Base-by-base conservation (phyloP, 2,329 filamentous ascomycete genomes). In the Stagonosporopsis vannaccii region DNA sequence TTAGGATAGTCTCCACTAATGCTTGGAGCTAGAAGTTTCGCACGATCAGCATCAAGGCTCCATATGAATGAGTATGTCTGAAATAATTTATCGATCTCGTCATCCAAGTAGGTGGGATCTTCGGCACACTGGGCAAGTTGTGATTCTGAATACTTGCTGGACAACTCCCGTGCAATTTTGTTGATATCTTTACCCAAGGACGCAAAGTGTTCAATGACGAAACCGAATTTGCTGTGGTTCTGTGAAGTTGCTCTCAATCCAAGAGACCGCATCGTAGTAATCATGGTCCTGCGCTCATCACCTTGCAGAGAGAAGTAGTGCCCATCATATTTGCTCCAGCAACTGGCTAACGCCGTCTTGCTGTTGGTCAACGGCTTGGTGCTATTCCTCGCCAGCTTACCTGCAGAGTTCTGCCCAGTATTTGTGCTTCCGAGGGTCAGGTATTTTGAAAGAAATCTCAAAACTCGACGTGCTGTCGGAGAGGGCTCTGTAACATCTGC, bases 31-130 rank as follows among this genome's bases (percentile, higher is more conserved):
- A 56, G 25, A 26, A 51, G 42, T 25, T 47, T 40, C n/a, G 30
- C 22, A 2, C 53, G 53, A 28, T 56, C 48, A 13, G 47, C 42
- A 26, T 51, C 53, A 5, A 47, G 23, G 7, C 47, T 47, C 53
- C 53, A 56, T 23, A 56, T 42, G 1, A 25, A 2, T n/a, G 53
- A 42, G 20, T 51, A 35, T 11, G 13, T 41, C 2, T 51, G 36
- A 8, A 56, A 43, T 25, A 51, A 15, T 9, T 8, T 17, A 37
- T 47, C 42, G 6, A 56, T 56, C 11, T 47, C 30, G 25, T 42
- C 48, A n/a, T 56, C 47, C 11, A 56, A 36, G 13, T 37, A 51
- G 4, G 41, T 22, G 13, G 23, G 6, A 20, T 56, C 32, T 37
- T 44, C 47, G 9, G 53, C 53, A 19, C 13, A 25, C 2, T 9